Evolutionary conservation across 306 rosid genomes (phyloP), one percentile per base, ranked within the genome.

Genomic region (Cicer pinnatifidum): DNA sequence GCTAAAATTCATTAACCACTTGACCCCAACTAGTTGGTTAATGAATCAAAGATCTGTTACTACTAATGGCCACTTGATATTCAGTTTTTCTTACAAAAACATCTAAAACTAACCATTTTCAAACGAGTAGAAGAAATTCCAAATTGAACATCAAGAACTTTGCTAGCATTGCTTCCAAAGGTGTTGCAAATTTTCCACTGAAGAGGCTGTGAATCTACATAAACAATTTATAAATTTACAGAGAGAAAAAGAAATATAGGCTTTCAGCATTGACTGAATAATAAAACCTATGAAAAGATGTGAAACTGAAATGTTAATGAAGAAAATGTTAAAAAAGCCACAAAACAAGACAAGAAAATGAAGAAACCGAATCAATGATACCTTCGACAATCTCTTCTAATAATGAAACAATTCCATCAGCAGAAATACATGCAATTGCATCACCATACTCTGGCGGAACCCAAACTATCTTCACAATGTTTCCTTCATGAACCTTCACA

Each of bases 321-420:
- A 58, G 9, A 52, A 45, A 44, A 37, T 6, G 9, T 8, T 67
- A 68, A 56, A 61, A 11, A 59, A 43, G 17, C 20, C 15, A 54
- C 19, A 38, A 70, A 45, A 33, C 16, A 6, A 58, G 62, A 56
- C 13, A 20, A 9, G 64, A 4, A 53, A 58, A 58, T 11, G 64
- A 33, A 38, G 33, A 63, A 63, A 38, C 48, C 1, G 7, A 39
- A 33, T 43, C 9, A 64, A 45, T 5, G 50, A 62, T 81, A 93
- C 99, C 99, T 88, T 89, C 88, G 1, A 62, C 89, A 68, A 78
- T 85, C 81, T 94, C 99, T 83, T 94, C 99, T 86, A 78, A 87
- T 83, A 94, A 16, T 15, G 88, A 84, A 13, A 89, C 68, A 67
- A 86, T 75, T 63, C 99, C 97, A 82, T 94, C 90, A 0, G 60